Evolutionary conservation across 495 filamentous ascomycete species (phyloP).

Genomic region (Lepidopterella palustris): DNA sequence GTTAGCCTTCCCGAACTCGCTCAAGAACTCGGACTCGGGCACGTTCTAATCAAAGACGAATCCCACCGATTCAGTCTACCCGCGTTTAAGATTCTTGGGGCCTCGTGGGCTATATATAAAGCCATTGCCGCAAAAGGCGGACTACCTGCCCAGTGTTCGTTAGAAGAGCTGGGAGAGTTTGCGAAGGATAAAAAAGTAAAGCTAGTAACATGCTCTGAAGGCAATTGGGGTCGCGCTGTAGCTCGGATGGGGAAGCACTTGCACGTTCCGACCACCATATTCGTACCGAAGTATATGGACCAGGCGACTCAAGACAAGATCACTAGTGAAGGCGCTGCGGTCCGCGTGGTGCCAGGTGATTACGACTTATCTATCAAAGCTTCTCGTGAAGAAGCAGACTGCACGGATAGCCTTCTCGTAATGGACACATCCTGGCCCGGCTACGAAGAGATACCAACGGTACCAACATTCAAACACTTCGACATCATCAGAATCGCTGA

Average conservation of each 20-base stretch:
- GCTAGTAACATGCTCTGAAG: slow-evolving; percentile 56
- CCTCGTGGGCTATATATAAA: slow-evolving; percentile 62
- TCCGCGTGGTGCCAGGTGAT: slow-evolving; percentile 46
- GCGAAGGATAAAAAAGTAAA: slow-evolving; percentile 33
- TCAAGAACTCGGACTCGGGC: slow-evolving; percentile 46
- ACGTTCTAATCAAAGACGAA: slow-evolving; percentile 45
- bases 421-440: slow-evolving; percentile 58
- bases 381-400: slow-evolving; percentile 37
- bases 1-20: slow-evolving; percentile 48
- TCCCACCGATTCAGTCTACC: slow-evolving; percentile 48
- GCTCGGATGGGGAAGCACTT: slow-evolving; percentile 57
- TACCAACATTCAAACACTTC: slow-evolving; percentile 1
- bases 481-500: background rate
- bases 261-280: slow-evolving; percentile 46
- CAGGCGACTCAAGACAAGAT: slow-evolving; percentile 48
- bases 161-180: slow-evolving; percentile 40
- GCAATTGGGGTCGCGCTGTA: slow-evolving; percentile 67
- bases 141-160: slow-evolving; percentile 33
- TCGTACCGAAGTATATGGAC: slow-evolving; percentile 51
- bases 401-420: slow-evolving; percentile 47
- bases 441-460: slow-evolving; percentile 53
- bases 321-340: slow-evolving; percentile 48
- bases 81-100: slow-evolving; percentile 71
- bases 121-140: slow-evolving; percentile 43
- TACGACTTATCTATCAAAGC: slow-evolving; percentile 55